phyloP scores from a whole-genome alignment of 1,139 yeast genomes.

The Zygosaccharomyces pseudobailii region DNA sequence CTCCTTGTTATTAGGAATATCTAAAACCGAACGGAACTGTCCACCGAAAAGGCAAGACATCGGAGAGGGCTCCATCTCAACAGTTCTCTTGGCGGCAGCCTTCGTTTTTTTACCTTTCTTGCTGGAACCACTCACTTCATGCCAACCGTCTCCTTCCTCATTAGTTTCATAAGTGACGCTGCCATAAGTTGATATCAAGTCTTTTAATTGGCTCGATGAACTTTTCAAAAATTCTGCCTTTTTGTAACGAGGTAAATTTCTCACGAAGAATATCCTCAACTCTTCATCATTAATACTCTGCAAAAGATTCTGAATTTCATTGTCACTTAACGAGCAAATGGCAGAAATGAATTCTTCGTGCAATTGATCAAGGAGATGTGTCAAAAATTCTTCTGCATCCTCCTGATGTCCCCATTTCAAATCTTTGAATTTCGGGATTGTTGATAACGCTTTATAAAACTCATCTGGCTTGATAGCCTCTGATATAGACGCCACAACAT shows the following conservation, averaged over 20 bases:
- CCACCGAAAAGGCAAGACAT: conserved; percentile 90
- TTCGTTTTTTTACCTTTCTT: conserved; percentile 47
- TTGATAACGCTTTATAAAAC: conserved; percentile 56
- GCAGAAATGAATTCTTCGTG: conserved; percentile 80
- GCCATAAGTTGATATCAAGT: conserved; percentile 24
- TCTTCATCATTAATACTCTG: conserved; percentile 39
- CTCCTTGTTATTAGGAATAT: conserved; percentile 58
- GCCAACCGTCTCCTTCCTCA: conserved; percentile 56
- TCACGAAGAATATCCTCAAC: conserved; percentile 29
- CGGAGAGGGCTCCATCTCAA: conserved; percentile 77
- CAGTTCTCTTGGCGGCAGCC: conserved; percentile 63
- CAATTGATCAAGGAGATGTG: conserved; percentile 80
- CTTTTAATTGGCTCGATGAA: conserved; percentile 26
- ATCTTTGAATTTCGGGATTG: conserved; percentile 64
- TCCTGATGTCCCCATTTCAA: conserved; percentile 94
- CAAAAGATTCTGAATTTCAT: conserved; percentile 44
- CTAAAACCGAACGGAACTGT: conserved; percentile 79
- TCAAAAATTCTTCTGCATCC: conserved; percentile 95
- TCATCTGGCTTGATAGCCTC: conserved; percentile 57
- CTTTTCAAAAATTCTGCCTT: conserved; percentile 32
- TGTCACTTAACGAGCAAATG: conserved; percentile 44
- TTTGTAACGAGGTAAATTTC: conserved; percentile 35
- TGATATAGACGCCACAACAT: conserved; percentile 25
- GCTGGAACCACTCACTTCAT: conserved; percentile 61
- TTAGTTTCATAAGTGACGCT: conserved; percentile 28